phyloP scores from a whole-genome alignment of 176 grass and related monocot species.

The Oryza glaberrima region DNA sequence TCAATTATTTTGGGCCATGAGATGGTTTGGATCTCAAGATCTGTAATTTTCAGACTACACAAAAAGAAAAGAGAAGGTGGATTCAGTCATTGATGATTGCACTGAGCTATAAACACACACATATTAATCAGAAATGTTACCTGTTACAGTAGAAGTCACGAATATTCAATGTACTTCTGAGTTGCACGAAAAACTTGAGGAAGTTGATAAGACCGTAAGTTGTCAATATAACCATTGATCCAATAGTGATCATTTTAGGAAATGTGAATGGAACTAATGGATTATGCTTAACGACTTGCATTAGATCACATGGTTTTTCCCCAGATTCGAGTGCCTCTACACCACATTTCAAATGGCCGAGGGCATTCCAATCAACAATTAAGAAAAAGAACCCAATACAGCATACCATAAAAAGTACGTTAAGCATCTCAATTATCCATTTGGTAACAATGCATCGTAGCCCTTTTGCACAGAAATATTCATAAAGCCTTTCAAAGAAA shows the following conservation, averaged over 20 bases:
- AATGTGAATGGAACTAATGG: slow-evolving; percentile 85
- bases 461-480: slow-evolving; percentile 91
- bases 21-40: slow-evolving; percentile 91
- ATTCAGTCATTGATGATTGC: slow-evolving; percentile 17
- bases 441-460: slow-evolving; percentile 88
- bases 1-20: slow-evolving; percentile 92
- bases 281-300: slow-evolving; percentile 73
- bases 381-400: slow-evolving; percentile 97
- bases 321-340: slow-evolving; percentile 91
- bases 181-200: slow-evolving; percentile 93
- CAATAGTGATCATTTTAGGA: slow-evolving; percentile 83
- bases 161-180: slow-evolving; percentile 74
- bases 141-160: slow-evolving; percentile 87
- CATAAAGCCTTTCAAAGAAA: slow-evolving; percentile 89
- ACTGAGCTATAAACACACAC: slow-evolving; percentile 18
- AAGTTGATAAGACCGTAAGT: slow-evolving; percentile 93
- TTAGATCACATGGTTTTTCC: slow-evolving; percentile 86
- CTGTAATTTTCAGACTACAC: slow-evolving; percentile 81
- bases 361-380: slow-evolving; percentile 86
- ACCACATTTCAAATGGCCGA: slow-evolving; percentile 76
- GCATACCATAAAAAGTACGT: slow-evolving; percentile 88
- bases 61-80: slow-evolving; percentile 42
- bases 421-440: slow-evolving; percentile 87
- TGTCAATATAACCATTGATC: slow-evolving; percentile 83
- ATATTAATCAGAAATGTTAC: slow-evolving; percentile 47